Conservation (phyloP, 2,329 filamentous ascomycete species). For the Monilinia laxa region DNA sequence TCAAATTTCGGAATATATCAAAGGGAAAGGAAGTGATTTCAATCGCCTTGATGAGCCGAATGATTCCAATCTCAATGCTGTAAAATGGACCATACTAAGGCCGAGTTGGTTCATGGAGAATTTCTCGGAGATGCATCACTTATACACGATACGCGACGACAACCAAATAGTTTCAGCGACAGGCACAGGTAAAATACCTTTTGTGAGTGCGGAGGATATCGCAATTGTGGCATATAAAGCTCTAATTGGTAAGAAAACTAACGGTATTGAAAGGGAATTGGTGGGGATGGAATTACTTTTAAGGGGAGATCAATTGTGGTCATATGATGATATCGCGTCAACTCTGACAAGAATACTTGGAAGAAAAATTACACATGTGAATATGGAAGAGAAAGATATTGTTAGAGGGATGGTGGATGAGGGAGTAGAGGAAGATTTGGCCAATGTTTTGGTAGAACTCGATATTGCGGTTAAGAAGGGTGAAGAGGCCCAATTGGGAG, state of each 20-base stretch:
- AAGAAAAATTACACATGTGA: not conserved
- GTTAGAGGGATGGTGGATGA: slow-evolving; percentile 1
- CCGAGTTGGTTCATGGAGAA: slow-evolving; percentile 54
- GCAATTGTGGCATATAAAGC: slow-evolving; percentile 10
- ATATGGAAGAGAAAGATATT: slow-evolving; percentile 1
- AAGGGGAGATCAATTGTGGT: slow-evolving; percentile 36
- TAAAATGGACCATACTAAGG: slow-evolving; percentile 47
- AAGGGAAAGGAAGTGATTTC: not conserved
- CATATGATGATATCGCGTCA: not conserved
- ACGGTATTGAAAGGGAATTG: not conserved
- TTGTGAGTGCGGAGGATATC: slow-evolving; percentile 5
- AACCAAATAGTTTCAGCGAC: slow-evolving; percentile 47
- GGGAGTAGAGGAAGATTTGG: slow-evolving; percentile 1
- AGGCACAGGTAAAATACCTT: slow-evolving; percentile 28
- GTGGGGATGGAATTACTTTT: not conserved
- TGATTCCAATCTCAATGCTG: slow-evolving; percentile 32
- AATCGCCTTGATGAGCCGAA: too few relatives aligned
- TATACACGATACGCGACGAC: slow-evolving; percentile 42
- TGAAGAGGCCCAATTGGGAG: not conserved
- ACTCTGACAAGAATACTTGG: slow-evolving; percentile 1
- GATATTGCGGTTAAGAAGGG: slow-evolving; percentile 5
- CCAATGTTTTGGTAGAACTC: slow-evolving; percentile 4
- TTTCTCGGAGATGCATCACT: slow-evolving; percentile 42
- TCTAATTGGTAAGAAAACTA: not conserved
- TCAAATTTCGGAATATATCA: slow-evolving; percentile 44